Evolutionary conservation across 2,329 filamentous ascomycete species (phyloP).

Genomic region (Pseudogymnoascus sp.): DNA sequence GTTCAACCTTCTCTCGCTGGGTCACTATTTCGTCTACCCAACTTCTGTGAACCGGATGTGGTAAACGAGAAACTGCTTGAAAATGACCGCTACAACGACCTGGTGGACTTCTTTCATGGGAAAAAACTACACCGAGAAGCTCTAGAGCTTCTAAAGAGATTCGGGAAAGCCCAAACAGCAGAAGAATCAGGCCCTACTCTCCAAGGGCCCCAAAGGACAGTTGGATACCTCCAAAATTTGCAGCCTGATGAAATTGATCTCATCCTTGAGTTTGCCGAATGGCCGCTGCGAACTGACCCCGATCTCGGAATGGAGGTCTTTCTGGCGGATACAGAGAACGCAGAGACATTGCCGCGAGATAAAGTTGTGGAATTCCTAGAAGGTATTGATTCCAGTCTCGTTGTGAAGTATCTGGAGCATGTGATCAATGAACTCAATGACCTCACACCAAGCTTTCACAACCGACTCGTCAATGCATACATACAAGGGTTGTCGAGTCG

Average conservation of each 20-base stretch:
- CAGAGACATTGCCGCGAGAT: conserved; percentile 75
- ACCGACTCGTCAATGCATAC: conserved; percentile 67
- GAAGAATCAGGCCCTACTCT: conserved; percentile 48
- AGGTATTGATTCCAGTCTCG: conserved; percentile 59
- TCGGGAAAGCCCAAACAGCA: conserved; percentile 53
- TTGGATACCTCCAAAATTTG: conserved; percentile 82
- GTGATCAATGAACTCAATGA: conserved; percentile 83
- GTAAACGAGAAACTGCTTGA: conserved; percentile 89
- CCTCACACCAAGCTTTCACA: conserved; percentile 75
- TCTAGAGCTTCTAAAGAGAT: conserved; percentile 69
- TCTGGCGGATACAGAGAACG: conserved; percentile 85
- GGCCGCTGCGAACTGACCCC: conserved; percentile 68
- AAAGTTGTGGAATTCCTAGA: conserved; percentile 67
- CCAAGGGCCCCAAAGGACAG: conserved; percentile 72
- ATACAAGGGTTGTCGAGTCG: conserved; percentile 39
- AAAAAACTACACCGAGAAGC: conserved; percentile 89
- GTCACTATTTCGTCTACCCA: conserved; percentile 87
- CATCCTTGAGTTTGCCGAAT: conserved; percentile 82
- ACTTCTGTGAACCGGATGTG: conserved; percentile 93
- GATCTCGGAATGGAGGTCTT: conserved; percentile 86
- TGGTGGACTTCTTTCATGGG: conserved; percentile 96
- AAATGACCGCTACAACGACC: conserved; percentile 77
- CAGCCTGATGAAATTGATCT: conserved; percentile 82
- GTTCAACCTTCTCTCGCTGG: conserved; percentile 75
- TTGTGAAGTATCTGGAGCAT: conserved; percentile 80